Conservation (phyloP, 2,329 filamentous ascomycete genomes). For the Diatrype stigma region DNA sequence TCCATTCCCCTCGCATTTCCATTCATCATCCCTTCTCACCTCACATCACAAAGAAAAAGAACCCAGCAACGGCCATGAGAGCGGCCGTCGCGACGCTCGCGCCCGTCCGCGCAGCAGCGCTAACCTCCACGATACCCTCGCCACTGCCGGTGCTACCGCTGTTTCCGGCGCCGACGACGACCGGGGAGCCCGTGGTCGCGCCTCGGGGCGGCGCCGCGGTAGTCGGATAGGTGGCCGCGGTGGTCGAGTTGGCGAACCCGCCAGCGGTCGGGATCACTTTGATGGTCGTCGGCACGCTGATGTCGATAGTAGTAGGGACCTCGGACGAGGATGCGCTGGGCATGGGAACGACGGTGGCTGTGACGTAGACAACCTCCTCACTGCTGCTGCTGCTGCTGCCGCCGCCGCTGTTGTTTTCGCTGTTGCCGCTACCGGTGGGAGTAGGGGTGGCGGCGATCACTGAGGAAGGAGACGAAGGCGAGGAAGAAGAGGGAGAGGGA, state of each 20-base stretch:
- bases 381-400: constrained; percentile 8
- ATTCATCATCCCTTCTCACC: too few relatives aligned
- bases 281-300: constrained; percentile 20
- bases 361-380: constrained; percentile 14
- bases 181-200: constrained; percentile 6
- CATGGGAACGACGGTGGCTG: constrained; percentile 19
- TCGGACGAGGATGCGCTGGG: constrained; percentile 5
- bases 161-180: too few relatives aligned
- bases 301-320: constrained; percentile 5
- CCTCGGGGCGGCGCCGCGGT: not conserved
- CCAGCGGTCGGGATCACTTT: not conserved
- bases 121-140: constrained; percentile 6
- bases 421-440: not conserved
- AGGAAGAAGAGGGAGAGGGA: not conserved
- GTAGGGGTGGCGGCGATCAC: not conserved
- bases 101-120: constrained; percentile 7
- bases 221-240: not conserved
- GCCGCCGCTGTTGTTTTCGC: constrained; percentile 6
- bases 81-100: constrained; percentile 11
- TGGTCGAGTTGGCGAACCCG: not conserved
- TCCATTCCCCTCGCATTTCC: too few relatives aligned
- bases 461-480: not conserved
- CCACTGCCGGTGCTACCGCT: not conserved
- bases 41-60: constrained; percentile 13
- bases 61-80: constrained; percentile 9